phyloP scores from a whole-genome alignment of 2,329 filamentous ascomycete genomes.

The Pseudogymnoascus sp. region DNA sequence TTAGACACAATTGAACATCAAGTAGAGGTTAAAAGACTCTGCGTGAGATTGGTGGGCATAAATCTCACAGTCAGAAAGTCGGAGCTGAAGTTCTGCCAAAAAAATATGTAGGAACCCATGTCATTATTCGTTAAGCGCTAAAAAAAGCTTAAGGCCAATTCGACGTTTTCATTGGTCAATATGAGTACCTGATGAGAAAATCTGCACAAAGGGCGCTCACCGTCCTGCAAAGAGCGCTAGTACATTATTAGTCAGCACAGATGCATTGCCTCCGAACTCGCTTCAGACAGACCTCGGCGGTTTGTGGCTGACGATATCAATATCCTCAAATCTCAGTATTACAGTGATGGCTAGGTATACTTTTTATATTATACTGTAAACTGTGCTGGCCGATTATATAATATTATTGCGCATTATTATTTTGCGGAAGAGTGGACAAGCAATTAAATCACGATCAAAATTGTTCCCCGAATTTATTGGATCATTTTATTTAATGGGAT shows the following conservation, averaged over 20 bases:
- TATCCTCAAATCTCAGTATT: neutral
- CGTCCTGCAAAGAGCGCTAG: neutral
- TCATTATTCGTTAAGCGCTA: conserved; percentile 3
- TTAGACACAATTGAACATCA: conserved; percentile 7
- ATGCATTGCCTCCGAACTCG: neutral
- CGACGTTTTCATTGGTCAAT: neutral
- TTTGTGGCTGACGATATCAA: neutral
- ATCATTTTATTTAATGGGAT: neutral
- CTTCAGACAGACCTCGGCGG: neutral
- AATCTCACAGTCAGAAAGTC: conserved; percentile 4
- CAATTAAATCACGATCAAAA: neutral
- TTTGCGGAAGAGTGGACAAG: neutral
- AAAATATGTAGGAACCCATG: conserved; percentile 3
- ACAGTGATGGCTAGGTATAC: neutral
- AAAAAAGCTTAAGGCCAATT: conserved; percentile 7
- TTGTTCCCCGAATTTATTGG: neutral
- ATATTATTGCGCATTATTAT: neutral
- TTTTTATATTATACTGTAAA: neutral
- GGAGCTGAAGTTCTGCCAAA: neutral
- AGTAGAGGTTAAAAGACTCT: conserved; percentile 7
- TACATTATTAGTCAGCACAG: neutral
- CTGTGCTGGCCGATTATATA: neutral
- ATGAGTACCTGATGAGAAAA: conserved; percentile 5
- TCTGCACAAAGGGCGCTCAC: conserved; percentile 4
- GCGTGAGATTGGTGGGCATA: conserved; percentile 2